These are phyloP conservation scores for Sphaerulina populicola DNA, from an alignment of 2,329 filamentous ascomycete genomes.

Conservation along the genomic window DNA sequence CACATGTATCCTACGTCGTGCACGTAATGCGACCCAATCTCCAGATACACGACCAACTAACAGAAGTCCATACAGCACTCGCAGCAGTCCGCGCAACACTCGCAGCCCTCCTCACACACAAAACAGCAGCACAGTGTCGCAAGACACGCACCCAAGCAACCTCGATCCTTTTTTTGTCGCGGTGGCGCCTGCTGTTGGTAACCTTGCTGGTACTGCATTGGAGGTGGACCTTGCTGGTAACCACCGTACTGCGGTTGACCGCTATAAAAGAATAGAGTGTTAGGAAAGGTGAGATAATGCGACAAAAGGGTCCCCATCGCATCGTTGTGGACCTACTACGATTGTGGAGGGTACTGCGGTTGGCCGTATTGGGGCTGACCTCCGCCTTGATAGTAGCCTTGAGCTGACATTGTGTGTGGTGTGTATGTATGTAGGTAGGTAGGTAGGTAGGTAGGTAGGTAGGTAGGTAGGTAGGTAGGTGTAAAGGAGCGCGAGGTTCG, in stretches of 20 bases:
- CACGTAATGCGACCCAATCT: neutral
- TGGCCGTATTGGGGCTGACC: constrained; percentile 29
- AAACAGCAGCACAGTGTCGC: constrained; percentile 56
- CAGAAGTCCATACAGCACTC: constrained; percentile 34
- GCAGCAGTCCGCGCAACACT: constrained; percentile 56
- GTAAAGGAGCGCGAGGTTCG: too few relatives aligned
- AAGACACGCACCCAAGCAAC: constrained; percentile 47
- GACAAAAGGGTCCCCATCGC: neutral
- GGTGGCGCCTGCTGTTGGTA: constrained; percentile 34
- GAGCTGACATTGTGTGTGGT: constrained; percentile 35
- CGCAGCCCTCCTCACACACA: constrained; percentile 55
- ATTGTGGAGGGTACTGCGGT: constrained; percentile 25
- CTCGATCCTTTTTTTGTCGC: constrained; percentile 37
- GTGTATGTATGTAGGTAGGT: neutral
- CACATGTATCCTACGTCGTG: neutral
- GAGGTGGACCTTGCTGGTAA: constrained; percentile 35
- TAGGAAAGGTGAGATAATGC: neutral
- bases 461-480: too few relatives aligned
- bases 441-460: too few relatives aligned
- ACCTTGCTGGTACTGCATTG: constrained; percentile 36
- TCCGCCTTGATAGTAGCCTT: constrained; percentile 35
- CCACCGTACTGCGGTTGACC: constrained; percentile 27
- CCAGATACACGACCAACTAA: neutral
- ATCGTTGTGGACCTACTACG: constrained; percentile 1
- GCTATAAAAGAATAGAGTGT: constrained; percentile 1